phyloP scores from a whole-genome alignment of 805 yeast genomes.

The Barnettozyma siamensis region DNA sequence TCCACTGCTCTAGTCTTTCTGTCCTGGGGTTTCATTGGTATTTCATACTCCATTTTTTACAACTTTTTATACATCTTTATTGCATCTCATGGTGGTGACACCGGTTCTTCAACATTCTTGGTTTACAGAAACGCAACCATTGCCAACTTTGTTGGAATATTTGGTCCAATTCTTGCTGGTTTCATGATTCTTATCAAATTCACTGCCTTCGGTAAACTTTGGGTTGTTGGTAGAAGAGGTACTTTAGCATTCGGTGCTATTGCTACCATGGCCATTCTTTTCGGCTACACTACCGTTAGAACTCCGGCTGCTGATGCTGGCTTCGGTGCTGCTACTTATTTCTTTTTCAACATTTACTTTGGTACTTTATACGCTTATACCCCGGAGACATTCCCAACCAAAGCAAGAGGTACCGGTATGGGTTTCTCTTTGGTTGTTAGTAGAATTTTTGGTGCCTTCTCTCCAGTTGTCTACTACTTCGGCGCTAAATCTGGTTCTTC shows the following conservation, averaged over 20 bases:
- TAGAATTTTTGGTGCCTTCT: conserved; percentile 49
- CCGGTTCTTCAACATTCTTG: conserved; percentile 34
- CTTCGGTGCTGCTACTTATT: conserved; percentile 42
- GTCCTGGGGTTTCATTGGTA: conserved; percentile 51
- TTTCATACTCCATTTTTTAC: conserved; percentile 47
- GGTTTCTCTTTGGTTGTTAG: conserved; percentile 51
- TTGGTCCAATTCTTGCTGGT: conserved; percentile 47
- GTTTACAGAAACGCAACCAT: conserved; percentile 44
- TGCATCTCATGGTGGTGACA: conserved; percentile 42
- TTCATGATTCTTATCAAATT: conserved; percentile 19
- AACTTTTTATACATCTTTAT: conserved; percentile 48
- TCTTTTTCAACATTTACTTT: conserved; percentile 44
- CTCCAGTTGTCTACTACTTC: conserved; percentile 48
- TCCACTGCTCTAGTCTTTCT: conserved; percentile 37
- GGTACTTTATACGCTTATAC: conserved; percentile 61
- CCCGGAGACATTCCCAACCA: conserved; percentile 55
- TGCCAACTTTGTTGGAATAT: conserved; percentile 38
- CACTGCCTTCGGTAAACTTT: conserved; percentile 6
- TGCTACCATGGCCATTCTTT: conserved; percentile 50
- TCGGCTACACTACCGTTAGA: conserved; percentile 58
- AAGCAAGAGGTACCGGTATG: conserved; percentile 52
- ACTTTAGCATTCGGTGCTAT: conserved; percentile 47
- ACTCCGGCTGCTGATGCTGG: conserved; percentile 47
- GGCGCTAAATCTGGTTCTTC: conserved; percentile 41
- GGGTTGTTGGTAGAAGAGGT: conserved; percentile 49